Base-by-base conservation (phyloP, 768 basidiomycete genomes). In the Tylopilus balloui region DNA sequence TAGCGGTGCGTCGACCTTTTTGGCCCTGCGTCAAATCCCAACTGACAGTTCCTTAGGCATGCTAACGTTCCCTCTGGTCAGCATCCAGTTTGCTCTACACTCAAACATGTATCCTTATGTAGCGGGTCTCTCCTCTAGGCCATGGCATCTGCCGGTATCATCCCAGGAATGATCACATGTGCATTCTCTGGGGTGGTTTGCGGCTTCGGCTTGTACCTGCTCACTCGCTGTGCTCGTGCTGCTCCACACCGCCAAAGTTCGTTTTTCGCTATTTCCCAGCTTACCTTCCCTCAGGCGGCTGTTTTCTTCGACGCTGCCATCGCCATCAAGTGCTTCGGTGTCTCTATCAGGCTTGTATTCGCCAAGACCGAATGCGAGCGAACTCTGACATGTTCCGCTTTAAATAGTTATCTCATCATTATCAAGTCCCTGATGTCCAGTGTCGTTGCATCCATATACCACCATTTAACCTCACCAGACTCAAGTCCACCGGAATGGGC, bases 251-350 rank as follows among this genome's bases (percentile, higher is more conserved):
- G 92, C 38, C 79, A 76, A 12, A 74, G 91, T 15, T 92, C 89
- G 7, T 95, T 93, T 68, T 91, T 91, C 56, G 82, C 86, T 13
- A 72, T 94, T 17, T 78, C 88, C 1, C 78, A 87, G 63, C 71
- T 98, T 55, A 95, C 95, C 0, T 96, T 92, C 66, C 95, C 95
- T 3, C 81, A 77, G 37, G 89, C 87, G 0, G 88, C 87, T 1
- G 73, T 91, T 32, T 88, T 91, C 66, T 95, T 98, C 60, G 95
- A 97, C 66, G 84, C 83, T 4, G 95, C 94, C 12, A 92, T 98
- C 58, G 92, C 92, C 10, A 86, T 84, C 65, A 98, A 98, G 65
- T 98, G 95, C 67, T 96, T 96, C 63, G 95, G 95, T 17, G 95
- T 98, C 3, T 92, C 90, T 28, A 84, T 94, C 58, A 92, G 91